These are phyloP conservation scores for Xylaria scruposa DNA, from an alignment of 495 filamentous ascomycete genomes.

Conservation along the genomic window DNA sequence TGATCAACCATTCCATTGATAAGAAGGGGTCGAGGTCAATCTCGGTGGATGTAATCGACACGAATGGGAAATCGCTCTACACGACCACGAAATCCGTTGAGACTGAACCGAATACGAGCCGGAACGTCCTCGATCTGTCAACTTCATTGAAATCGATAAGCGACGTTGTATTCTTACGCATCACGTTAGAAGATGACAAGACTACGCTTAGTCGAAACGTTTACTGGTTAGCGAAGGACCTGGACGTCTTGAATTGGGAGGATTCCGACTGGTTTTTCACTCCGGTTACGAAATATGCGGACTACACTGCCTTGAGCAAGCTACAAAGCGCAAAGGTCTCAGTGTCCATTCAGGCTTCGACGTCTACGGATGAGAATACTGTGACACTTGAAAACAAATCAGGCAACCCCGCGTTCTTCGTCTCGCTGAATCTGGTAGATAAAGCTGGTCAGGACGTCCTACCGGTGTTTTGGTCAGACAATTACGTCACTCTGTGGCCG, in stretches of 20 bases:
- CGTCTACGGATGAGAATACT: neutral
- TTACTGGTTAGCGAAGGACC: conserved; percentile 62
- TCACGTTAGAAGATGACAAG: conserved; percentile 50
- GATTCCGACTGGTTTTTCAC: conserved; percentile 65
- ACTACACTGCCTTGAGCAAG: conserved; percentile 57
- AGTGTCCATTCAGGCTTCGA: conserved; percentile 29
- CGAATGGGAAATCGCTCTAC: conserved; percentile 50
- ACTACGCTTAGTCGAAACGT: conserved; percentile 61
- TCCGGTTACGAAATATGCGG: conserved; percentile 59
- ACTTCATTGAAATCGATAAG: conserved; percentile 43
- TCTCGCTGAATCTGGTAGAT: conserved; percentile 57
- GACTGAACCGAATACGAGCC: conserved; percentile 49
- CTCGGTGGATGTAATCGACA: conserved; percentile 55
- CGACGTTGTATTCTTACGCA: conserved; percentile 59
- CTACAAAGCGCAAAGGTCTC: conserved; percentile 49
- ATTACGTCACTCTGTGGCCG: conserved; percentile 68
- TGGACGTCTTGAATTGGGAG: conserved; percentile 62
- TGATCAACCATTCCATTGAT: conserved; percentile 64
- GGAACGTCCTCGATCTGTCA: conserved; percentile 39
- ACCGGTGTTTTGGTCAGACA: conserved; percentile 65
- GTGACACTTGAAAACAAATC: conserved; percentile 61
- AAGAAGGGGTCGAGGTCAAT: conserved; percentile 51
- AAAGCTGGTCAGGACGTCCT: conserved; percentile 49
- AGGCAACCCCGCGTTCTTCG: conserved; percentile 62
- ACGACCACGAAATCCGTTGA: conserved; percentile 33